Conservation (phyloP, 2,329 filamentous ascomycete genomes). For the Colletotrichum costaricense region DNA sequence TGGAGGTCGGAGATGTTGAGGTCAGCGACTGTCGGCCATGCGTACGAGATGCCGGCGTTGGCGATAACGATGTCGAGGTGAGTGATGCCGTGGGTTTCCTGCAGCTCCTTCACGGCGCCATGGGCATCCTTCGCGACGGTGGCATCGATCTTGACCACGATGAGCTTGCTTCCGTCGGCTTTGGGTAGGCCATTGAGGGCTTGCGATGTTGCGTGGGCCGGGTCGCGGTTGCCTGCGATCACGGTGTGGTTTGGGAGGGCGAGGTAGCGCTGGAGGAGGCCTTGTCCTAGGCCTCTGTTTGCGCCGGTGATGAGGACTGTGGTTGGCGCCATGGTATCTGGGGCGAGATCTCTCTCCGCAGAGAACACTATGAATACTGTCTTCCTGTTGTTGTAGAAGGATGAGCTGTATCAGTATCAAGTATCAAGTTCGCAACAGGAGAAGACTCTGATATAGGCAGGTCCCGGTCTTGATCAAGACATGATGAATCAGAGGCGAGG, state of each 20-base stretch:
- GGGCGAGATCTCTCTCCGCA: not conserved
- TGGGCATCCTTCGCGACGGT: constrained; percentile 45
- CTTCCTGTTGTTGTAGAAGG: not conserved
- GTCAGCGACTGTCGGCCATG: constrained; percentile 45
- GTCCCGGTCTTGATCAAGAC: not conserved
- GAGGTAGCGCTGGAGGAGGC: constrained; percentile 49
- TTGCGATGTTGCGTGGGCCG: constrained; percentile 39
- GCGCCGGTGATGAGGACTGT: constrained; percentile 48
- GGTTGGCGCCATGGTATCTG: not conserved
- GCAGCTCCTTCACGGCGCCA: constrained; percentile 46
- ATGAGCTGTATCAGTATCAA: not conserved
- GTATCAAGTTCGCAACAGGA: not conserved
- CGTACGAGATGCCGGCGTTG: constrained; percentile 58
- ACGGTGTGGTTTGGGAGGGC: constrained; percentile 67
- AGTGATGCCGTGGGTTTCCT: constrained; percentile 46
- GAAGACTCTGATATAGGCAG: not conserved
- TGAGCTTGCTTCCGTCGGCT: constrained; percentile 43
- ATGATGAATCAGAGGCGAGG: not conserved
- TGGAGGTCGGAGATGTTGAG: constrained; percentile 49
- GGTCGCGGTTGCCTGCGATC: constrained; percentile 52
- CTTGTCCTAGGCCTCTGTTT: constrained; percentile 51
- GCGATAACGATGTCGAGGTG: constrained; percentile 63
- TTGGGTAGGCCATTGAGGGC: constrained; percentile 44
- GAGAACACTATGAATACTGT: not conserved
- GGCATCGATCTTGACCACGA: constrained; percentile 55